phyloP scores from a whole-genome alignment of 345 rosid genomes.

The Lepidium sativum region DNA sequence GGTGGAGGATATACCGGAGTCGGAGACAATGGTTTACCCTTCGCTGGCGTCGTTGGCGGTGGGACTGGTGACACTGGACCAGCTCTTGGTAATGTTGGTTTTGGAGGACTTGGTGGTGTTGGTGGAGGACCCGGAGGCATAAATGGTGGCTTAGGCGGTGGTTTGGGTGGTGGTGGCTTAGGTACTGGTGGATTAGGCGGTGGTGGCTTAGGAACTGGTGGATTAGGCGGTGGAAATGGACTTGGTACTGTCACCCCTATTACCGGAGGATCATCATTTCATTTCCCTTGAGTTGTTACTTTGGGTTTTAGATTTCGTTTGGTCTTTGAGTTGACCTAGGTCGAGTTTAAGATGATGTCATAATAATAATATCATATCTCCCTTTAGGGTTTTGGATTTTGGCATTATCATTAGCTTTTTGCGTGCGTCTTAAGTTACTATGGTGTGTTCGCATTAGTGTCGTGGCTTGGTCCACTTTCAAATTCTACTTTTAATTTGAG shows the following conservation, averaged over 20 bases:
- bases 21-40: slow-evolving; percentile 46
- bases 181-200: slow-evolving; percentile 18
- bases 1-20: slow-evolving; percentile 66
- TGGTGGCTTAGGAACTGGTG: neutral
- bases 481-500: slow-evolving; percentile 15
- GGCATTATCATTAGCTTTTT: slow-evolving; percentile 1
- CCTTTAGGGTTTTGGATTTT: neutral
- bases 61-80: slow-evolving; percentile 20
- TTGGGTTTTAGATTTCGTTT: neutral
- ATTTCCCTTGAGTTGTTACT: slow-evolving; percentile 22
- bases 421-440: slow-evolving; percentile 13
- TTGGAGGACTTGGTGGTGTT: slow-evolving; percentile 26
- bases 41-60: slow-evolving; percentile 53
- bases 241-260: slow-evolving; percentile 27
- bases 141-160: slow-evolving; percentile 13
- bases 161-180: slow-evolving; percentile 2
- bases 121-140: slow-evolving; percentile 26
- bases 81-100: slow-evolving; percentile 17
- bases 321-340: slow-evolving; percentile 14
- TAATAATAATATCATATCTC: slow-evolving; percentile 7
- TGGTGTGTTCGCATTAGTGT: slow-evolving; percentile 2
- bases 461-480: slow-evolving; percentile 16
- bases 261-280: slow-evolving; percentile 15
- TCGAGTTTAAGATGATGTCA: slow-evolving; percentile 13
- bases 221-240: slow-evolving; percentile 6